Evolutionary conservation across 176 grass and related monocot genomes (phyloP).

Genomic region (Lolium multiflorum): DNA sequence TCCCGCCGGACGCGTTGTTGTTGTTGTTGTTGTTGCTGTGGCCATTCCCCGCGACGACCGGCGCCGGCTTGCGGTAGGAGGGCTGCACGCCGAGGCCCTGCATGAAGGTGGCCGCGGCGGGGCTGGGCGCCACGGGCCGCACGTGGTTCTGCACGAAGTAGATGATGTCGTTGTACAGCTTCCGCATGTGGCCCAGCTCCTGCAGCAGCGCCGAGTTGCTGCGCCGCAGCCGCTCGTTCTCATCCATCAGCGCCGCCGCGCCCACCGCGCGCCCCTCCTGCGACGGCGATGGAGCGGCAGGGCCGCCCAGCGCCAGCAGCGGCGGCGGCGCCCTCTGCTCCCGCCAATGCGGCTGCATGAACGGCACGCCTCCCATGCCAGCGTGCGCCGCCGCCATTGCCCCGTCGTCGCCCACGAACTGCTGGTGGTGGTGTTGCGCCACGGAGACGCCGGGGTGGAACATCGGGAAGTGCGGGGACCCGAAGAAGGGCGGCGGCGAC

Average conservation of each 20-base stretch:
- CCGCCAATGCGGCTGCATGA: constrained; percentile 56
- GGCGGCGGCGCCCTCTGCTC: constrained; percentile 46
- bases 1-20: constrained; percentile 55
- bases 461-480: constrained; percentile 56
- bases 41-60: not conserved
- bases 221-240: constrained; percentile 87
- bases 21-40: constrained; percentile 39
- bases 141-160: constrained; percentile 99
- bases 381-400: not conserved
- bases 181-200: constrained; percentile 95
- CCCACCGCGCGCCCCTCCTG: constrained; percentile 35
- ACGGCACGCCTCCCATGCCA: constrained; percentile 49
- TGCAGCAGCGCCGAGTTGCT: constrained; percentile 82
- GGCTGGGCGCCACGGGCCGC: constrained; percentile 82
- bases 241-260: constrained; percentile 79
- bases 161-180: constrained; percentile 99
- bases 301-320: constrained; percentile 50
- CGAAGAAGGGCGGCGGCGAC: constrained; percentile 64
- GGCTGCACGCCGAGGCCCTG: constrained; percentile 57
- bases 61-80: constrained; percentile 31
- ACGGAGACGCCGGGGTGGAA: constrained; percentile 49
- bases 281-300: not conserved
- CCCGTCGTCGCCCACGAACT: constrained; percentile 55
- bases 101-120: constrained; percentile 62
- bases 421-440: constrained; percentile 49